These are phyloP conservation scores for Sclerotinia subarctica DNA, from an alignment of 2,329 filamentous ascomycete species.

Conservation along the genomic window DNA sequence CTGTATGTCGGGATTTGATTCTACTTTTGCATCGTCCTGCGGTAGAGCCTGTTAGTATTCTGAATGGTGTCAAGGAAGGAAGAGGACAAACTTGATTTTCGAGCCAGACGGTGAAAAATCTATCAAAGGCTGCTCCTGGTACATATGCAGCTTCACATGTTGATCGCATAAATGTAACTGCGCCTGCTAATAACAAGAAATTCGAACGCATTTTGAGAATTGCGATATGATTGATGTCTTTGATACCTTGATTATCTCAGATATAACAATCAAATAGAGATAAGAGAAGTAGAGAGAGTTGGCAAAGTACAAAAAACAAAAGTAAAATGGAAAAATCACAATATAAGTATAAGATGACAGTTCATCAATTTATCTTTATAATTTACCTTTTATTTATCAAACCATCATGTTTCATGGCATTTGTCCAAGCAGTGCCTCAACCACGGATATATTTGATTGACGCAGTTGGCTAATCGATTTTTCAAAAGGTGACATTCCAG, in stretches of 20 bases:
- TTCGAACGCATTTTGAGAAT: constrained; percentile 7
- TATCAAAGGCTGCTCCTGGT: constrained; percentile 54
- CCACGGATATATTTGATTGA: background rate
- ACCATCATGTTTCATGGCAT: background rate
- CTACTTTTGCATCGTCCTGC: constrained; percentile 46
- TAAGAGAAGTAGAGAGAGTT: background rate
- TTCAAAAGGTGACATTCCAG: background rate
- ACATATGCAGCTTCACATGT: constrained; percentile 23
- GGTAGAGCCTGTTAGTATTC: background rate
- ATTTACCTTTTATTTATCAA: background rate
- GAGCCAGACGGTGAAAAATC: constrained; percentile 61
- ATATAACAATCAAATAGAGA: background rate
- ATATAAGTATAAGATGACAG: background rate
- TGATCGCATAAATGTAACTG: background rate
- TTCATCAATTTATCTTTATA: background rate
- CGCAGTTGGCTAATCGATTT: background rate
- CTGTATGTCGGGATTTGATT: constrained; percentile 42
- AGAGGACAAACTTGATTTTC: constrained; percentile 49
- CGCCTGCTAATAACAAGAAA: background rate
- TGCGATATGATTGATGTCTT: background rate
- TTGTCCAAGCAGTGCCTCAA: background rate
- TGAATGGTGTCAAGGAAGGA: background rate
- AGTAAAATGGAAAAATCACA: background rate
- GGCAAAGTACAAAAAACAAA: background rate
- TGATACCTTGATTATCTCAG: background rate